Percentiles rank a stretch among this genome's conserved stretches.
Conservation (phyloP, 2,329 filamentous ascomycete genomes). For the Fusarium keratoplasticum region DNA sequence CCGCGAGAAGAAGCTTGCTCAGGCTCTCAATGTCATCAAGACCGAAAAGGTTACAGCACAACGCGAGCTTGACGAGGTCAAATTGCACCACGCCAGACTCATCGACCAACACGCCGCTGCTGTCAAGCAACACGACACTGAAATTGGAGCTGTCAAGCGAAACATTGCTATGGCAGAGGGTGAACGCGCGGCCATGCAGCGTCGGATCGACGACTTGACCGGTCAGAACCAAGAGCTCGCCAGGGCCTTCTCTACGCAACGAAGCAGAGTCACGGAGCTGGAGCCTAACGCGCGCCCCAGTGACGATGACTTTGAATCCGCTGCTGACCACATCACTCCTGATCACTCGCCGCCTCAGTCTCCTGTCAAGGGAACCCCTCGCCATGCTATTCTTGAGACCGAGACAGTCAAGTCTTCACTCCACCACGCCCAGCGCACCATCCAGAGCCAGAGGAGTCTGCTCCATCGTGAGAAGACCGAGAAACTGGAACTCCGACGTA, state of each 20-base stretch:
- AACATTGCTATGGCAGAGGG: conserved; percentile 82
- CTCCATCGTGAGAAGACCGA: conserved; percentile 99
- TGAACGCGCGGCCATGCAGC: conserved; percentile 82
- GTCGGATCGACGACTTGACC: conserved; percentile 88
- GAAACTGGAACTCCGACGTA: conserved; percentile 93
- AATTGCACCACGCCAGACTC: conserved; percentile 80
- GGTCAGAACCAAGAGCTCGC: conserved; percentile 93
- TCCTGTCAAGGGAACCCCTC: conserved; percentile 89
- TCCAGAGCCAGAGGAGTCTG: conserved; percentile 93
- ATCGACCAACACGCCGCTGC: conserved; percentile 81
- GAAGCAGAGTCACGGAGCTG: conserved; percentile 74
- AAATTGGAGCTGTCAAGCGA: conserved; percentile 85
- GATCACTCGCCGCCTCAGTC: conserved; percentile 93
- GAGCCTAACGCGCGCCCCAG: conserved; percentile 69
- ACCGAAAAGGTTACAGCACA: conserved; percentile 82
- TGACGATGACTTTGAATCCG: conserved; percentile 73
- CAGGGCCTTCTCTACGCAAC: conserved; percentile 80
- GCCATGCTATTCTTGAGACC: conserved; percentile 91
- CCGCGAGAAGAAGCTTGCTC: conserved; percentile 83
- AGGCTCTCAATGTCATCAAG: conserved; percentile 75
- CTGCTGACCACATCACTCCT: conserved; percentile 78
- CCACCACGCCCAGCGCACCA: conserved; percentile 94
- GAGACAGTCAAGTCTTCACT: conserved; percentile 96
- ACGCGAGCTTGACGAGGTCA: conserved; percentile 91
- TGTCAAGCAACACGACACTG: conserved; percentile 88